Evolutionary conservation across 441 rosid genomes (phyloP).

Genomic region (Gossypium armourianum): DNA sequence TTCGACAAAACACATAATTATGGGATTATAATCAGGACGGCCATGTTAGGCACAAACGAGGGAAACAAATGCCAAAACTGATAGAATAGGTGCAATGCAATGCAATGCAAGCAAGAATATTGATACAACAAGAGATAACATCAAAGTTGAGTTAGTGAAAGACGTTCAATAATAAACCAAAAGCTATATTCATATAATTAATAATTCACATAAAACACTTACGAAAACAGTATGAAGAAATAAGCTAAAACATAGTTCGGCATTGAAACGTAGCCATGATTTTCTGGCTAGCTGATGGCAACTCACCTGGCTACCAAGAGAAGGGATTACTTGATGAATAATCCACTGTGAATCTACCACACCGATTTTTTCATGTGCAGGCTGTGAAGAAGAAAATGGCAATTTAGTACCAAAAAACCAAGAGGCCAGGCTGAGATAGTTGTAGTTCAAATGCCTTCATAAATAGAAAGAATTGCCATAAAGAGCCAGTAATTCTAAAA

Average conservation of each 20-base stretch:
- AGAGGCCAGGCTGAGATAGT: background rate
- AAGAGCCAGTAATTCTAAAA: background rate
- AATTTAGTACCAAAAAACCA: background rate
- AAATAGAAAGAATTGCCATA: background rate
- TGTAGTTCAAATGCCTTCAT: background rate
- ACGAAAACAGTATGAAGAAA: background rate
- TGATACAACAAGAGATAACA: background rate
- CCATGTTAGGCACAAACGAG: background rate
- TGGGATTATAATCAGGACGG: conserved; percentile 8
- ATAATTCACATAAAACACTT: background rate
- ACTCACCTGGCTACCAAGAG: conserved; percentile 58
- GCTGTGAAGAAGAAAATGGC: conserved; percentile 32
- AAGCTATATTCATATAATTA: background rate
- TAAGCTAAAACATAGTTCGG: background rate
- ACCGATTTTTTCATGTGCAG: conserved; percentile 70
- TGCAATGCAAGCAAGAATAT: background rate
- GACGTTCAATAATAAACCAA: background rate
- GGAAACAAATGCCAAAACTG: background rate
- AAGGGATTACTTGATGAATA: conserved; percentile 64
- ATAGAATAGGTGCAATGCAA: background rate
- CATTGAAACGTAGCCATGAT: background rate
- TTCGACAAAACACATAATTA: conserved; percentile 12
- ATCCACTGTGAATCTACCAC: conserved; percentile 81
- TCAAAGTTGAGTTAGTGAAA: background rate
- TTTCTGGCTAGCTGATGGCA: conserved; percentile 8